Evolutionary conservation across 140 eudicot genomes (phyloP).

Genomic region (Oenanthe javanica): DNA sequence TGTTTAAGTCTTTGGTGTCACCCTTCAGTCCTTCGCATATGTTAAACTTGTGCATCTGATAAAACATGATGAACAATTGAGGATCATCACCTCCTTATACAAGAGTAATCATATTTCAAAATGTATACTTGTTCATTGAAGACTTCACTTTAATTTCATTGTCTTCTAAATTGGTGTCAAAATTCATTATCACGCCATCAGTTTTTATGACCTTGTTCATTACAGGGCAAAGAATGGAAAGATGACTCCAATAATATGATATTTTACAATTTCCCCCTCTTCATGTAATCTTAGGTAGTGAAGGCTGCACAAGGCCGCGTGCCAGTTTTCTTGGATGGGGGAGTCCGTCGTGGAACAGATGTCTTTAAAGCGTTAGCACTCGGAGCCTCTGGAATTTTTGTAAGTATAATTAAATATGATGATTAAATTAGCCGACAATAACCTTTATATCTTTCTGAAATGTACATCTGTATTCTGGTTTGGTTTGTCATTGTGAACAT

Average conservation of each 20-base stretch:
- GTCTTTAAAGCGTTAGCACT: conserved; percentile 93
- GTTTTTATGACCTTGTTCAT: background rate
- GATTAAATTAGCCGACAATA: background rate
- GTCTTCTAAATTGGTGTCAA: background rate
- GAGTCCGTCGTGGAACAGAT: conserved; percentile 94
- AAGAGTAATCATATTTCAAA: background rate
- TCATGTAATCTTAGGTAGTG: conserved; percentile 44
- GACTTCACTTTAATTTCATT: background rate
- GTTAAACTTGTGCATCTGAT: background rate
- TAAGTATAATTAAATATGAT: conserved; percentile 27
- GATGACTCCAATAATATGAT: background rate
- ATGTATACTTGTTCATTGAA: background rate
- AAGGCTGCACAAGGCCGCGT: conserved; percentile 95
- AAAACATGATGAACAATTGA: background rate
- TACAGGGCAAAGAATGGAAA: background rate
- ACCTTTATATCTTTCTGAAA: background rate
- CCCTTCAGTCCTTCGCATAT: background rate
- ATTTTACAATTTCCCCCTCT: conserved; percentile 3
- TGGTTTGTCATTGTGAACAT: background rate
- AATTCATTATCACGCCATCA: background rate
- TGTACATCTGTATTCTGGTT: background rate
- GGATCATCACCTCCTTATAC: background rate
- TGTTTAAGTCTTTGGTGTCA: background rate
- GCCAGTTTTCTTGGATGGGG: conserved; percentile 88
- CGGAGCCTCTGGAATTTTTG: conserved; percentile 93